phyloP scores from a whole-genome alignment of 2,329 filamentous ascomycete genomes.

The Talaromyces sp. region DNA sequence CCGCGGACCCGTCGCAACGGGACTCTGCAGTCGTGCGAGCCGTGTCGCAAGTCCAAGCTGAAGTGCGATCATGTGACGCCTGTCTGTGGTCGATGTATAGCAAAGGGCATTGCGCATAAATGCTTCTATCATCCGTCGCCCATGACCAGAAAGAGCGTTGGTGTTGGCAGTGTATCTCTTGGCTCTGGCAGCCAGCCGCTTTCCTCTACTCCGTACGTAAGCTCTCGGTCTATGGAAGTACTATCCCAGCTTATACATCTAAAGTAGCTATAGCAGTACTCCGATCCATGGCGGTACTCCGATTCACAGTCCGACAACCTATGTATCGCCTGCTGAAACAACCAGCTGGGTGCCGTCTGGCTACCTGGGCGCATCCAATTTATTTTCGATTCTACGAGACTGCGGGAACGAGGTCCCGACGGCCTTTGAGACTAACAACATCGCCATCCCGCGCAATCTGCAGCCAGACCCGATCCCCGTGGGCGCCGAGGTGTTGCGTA shows the following conservation, averaged over 20 bases:
- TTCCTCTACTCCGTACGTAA: neutral
- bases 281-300: neutral
- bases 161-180: neutral
- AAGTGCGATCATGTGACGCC: slow-evolving; percentile 30
- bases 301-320: neutral
- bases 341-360: neutral
- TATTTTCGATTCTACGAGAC: neutral
- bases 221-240: neutral
- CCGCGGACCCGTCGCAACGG: slow-evolving; percentile 23
- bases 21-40: slow-evolving; percentile 30
- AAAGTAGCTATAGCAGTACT: neutral
- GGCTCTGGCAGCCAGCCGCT: neutral
- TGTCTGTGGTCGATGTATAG: slow-evolving; percentile 15
- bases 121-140: slow-evolving; percentile 6
- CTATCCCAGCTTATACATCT: neutral
- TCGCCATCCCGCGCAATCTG: neutral
- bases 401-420: neutral
- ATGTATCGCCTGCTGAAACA: neutral
- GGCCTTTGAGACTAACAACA: neutral
- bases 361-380: neutral
- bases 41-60: slow-evolving; percentile 33
- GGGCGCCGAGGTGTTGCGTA: neutral
- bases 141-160: neutral
- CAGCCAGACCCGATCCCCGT: neutral
- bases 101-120: slow-evolving; percentile 1